Conservation (phyloP, 306 rosid species). For the Fragaria ananassa region DNA sequence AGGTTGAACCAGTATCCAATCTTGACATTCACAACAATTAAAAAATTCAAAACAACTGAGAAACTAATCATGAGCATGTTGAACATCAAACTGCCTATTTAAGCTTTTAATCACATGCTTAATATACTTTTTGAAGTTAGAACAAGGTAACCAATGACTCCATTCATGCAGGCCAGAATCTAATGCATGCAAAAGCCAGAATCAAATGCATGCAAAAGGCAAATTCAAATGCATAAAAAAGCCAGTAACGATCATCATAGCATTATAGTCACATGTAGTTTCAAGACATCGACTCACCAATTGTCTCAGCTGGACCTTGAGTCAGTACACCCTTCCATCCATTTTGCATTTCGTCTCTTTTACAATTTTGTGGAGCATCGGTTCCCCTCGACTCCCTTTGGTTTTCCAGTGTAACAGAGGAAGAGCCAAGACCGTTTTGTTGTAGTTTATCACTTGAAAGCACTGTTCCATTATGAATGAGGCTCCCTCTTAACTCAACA, state of each 20-base stretch:
- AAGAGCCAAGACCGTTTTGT: conserved; percentile 27
- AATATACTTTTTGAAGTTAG: neutral
- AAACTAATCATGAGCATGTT: neutral
- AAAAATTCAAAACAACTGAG: neutral
- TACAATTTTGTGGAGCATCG: conserved; percentile 27
- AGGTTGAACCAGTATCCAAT: too few species aligned
- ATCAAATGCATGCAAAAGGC: too few species aligned
- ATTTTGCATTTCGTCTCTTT: conserved; percentile 33
- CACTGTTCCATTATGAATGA: conserved; percentile 34
- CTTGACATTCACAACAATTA: too few species aligned
- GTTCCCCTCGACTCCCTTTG: conserved; percentile 26
- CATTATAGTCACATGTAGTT: conserved; percentile 1
- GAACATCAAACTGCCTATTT: neutral
- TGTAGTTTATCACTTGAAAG: conserved; percentile 39
- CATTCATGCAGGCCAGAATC: neutral
- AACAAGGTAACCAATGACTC: neutral
- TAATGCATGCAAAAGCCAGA: neutral
- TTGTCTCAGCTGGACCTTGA: conserved; percentile 51
- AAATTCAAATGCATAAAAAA: neutral
- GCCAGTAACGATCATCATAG: neutral
- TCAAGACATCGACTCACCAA: conserved; percentile 50
- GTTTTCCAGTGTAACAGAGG: conserved; percentile 19
- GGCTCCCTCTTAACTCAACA: conserved; percentile 39
- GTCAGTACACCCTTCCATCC: conserved; percentile 40
- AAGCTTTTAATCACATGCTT: neutral